These are phyloP conservation scores for Aurinia saxatilis DNA, from an alignment of 345 rosid genomes.

Conservation along the genomic window DNA sequence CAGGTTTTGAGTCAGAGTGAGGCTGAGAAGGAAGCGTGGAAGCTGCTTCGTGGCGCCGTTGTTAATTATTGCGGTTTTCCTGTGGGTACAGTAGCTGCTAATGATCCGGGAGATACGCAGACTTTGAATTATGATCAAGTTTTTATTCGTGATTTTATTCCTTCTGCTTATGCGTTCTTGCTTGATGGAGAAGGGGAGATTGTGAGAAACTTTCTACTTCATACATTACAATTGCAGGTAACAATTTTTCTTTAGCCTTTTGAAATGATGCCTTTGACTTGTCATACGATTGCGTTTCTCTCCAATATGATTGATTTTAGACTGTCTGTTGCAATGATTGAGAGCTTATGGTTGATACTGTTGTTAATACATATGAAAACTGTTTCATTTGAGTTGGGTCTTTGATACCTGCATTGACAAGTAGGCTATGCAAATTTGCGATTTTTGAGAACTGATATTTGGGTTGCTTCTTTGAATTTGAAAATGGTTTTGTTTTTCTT, in stretches of 20 bases:
- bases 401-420: background rate
- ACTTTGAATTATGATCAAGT: slow-evolving; percentile 88
- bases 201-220: slow-evolving; percentile 91
- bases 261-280: background rate
- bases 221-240: slow-evolving; percentile 95
- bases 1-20: slow-evolving; percentile 31
- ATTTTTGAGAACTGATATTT: background rate
- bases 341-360: background rate
- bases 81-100: slow-evolving; percentile 86
- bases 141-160: slow-evolving; percentile 94
- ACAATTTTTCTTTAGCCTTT: background rate
- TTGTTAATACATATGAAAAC: background rate
- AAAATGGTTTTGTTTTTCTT: background rate
- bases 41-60: slow-evolving; percentile 60
- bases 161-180: slow-evolving; percentile 85
- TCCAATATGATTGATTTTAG: background rate
- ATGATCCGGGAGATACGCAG: slow-evolving; percentile 60
- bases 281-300: background rate
- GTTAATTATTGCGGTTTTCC: slow-evolving; percentile 77
- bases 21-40: slow-evolving; percentile 81
- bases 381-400: background rate
- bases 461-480: background rate
- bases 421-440: background rate
- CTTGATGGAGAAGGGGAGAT: slow-evolving; percentile 83
- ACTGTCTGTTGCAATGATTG: background rate